Conservation (phyloP, 2,329 filamentous ascomycete genomes). For the Hortaea sp. region DNA sequence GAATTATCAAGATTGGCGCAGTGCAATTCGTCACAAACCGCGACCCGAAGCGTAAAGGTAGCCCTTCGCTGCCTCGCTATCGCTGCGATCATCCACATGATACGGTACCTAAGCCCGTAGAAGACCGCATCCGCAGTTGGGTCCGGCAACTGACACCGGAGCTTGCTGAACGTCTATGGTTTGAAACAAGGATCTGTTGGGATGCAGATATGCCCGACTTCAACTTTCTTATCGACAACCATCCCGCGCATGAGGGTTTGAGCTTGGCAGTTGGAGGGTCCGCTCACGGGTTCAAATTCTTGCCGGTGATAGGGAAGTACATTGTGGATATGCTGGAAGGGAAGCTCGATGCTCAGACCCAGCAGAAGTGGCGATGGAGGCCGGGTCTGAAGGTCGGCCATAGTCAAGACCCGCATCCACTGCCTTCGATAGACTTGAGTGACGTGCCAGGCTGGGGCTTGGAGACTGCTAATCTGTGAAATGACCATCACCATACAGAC, state of each 20-base stretch:
- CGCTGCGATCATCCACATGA: conserved; percentile 6
- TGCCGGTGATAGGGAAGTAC: conserved; percentile 18
- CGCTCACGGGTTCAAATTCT: conserved; percentile 23
- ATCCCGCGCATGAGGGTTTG: conserved; percentile 6
- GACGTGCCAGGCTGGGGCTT: not conserved
- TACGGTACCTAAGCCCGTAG: conserved; percentile 7
- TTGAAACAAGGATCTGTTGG: conserved; percentile 10
- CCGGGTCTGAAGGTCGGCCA: not conserved
- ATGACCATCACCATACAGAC: too few relatives aligned
- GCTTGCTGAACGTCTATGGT: conserved; percentile 6
- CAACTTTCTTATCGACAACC: conserved; percentile 6
- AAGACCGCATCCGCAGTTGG: conserved; percentile 3
- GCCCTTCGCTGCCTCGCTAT: conserved; percentile 6
- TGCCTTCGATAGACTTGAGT: not conserved
- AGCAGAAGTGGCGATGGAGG: conserved; percentile 12
- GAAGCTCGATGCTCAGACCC: not conserved
- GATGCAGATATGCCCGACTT: conserved; percentile 9
- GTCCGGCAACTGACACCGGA: conserved; percentile 3
- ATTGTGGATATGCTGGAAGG: conserved; percentile 12
- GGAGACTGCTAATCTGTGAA: too few relatives aligned
- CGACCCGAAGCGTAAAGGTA: conserved; percentile 1
- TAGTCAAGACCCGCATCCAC: not conserved
- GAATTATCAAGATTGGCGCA: conserved; percentile 12
- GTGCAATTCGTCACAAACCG: conserved; percentile 13
- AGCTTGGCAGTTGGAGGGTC: conserved; percentile 16